Percentiles rank a stretch among this genome's conserved stretches.
Evolutionary conservation across 176 grass and related monocot genomes (phyloP).

Genomic region (Musa itinerans): DNA sequence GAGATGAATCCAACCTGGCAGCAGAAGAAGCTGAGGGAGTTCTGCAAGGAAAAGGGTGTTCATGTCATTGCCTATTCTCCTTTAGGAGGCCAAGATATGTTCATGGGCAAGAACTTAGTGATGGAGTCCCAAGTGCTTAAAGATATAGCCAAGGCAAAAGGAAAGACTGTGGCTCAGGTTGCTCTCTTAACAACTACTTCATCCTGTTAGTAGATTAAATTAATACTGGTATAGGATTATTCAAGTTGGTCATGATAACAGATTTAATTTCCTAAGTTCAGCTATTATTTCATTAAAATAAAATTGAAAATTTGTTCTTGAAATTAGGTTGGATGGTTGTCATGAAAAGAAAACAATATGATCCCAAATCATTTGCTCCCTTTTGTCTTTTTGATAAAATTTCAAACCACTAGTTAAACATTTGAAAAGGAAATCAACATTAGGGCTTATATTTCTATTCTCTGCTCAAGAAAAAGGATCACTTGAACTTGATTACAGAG

Average conservation of each 20-base stretch:
- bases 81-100: constrained; percentile 14
- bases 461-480: too few relatives aligned
- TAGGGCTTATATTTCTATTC: too few relatives aligned
- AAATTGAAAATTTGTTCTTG: background rate
- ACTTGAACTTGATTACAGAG: too few relatives aligned
- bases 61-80: constrained; percentile 46
- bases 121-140: background rate
- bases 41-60: constrained; percentile 35
- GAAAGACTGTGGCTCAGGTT: constrained; percentile 1
- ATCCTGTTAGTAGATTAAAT: background rate
- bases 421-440: too few relatives aligned
- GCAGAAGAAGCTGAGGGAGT: constrained; percentile 25
- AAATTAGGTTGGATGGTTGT: background rate
- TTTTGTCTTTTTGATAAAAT: too few relatives aligned
- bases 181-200: background rate
- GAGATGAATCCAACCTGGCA: constrained; percentile 57
- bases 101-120: background rate
- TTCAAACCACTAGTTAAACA: too few relatives aligned
- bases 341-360: too few relatives aligned
- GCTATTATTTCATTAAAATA: background rate
- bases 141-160: background rate
- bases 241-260: background rate
- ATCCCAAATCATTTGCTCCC: too few relatives aligned
- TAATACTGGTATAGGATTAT: too few relatives aligned
- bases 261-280: background rate